Base-by-base conservation (phyloP, 257 asterid species). In the Solanum dulcamara region DNA sequence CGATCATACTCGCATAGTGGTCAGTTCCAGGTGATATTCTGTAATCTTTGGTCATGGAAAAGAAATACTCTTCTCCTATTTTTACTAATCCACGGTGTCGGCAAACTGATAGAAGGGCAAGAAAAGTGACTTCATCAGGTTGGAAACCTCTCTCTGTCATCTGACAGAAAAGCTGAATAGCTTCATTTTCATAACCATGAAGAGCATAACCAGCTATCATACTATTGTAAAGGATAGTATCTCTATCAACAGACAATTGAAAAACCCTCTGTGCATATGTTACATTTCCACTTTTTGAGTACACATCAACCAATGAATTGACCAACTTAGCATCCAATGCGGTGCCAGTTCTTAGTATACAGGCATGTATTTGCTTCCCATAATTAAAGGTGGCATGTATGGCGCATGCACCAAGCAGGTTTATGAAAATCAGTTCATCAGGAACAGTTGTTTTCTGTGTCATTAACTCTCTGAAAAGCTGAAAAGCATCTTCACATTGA, bases 1-100 rank as follows among this genome's bases (percentile, higher is more conserved):
- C 99, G 28, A 96, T 93, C 99, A 96, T 95, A 81, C 99, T 93
- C 1, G 99, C 97, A 81, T 95, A 96, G 84, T 96, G 99, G 62
- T 96, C 97, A 28, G 83, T 91, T 85, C 93, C 97, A 13, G 98
- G 98, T 17, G 87, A 35, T 81, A 96, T 88, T 26, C 60, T 89
- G 62, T 94, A 93, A 48, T 91, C 92, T 88, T 87, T 86, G 35
- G 87, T 88, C 98, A 96, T 96, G n/a, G 93, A 90, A 1, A 72
- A 75, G 85, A 94, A 95, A 84, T 91, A 94, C n/a, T 83, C 86
- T 83, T 95, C 99, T 17, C 97, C 99, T 6, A 68, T 85, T 85
- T 87, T 89, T 18, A 96, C 94, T 80, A 90, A 83, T 28, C 99
- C 98, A 71, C 94, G 46, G 84, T 96, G 99, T 42, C 98, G 93